Percentiles rank a stretch among this genome's conserved stretches.
These are phyloP conservation scores for Epichloe baconii DNA, from an alignment of 2,329 filamentous ascomycete genomes.

Conservation along the genomic window DNA sequence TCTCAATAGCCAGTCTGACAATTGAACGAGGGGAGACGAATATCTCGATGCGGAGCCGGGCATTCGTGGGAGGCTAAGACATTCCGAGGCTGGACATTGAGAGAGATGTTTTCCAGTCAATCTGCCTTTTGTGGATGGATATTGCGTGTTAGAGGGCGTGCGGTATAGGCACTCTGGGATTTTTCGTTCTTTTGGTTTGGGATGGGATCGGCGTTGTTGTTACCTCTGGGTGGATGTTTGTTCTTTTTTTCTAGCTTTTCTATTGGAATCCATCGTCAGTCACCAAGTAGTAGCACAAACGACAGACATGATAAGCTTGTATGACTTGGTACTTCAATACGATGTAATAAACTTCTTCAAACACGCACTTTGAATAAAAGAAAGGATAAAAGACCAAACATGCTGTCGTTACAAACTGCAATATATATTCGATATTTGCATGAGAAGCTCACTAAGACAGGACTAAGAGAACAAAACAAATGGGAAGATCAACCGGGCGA, in stretches of 20 bases:
- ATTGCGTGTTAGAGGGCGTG: no score
- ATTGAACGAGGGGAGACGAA: conserved; percentile 39
- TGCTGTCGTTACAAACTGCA: not conserved
- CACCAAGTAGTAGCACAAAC: not conserved
- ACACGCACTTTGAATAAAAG: no score
- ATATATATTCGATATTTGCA: conserved; percentile 45
- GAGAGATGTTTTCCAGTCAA: not conserved
- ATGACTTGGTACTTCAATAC: no score
- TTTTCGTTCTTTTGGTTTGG: not conserved
- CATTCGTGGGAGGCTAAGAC: not conserved
- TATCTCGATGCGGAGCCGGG: not conserved
- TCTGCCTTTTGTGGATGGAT: not conserved
- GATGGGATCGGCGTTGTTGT: not conserved
- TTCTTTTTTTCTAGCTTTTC: not conserved
- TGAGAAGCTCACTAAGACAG: conserved; percentile 49
- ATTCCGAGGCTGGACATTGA: not conserved
- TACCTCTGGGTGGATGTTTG: not conserved
- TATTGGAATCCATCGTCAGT: not conserved
- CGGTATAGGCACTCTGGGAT: no score
- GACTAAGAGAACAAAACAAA: conserved; percentile 32
- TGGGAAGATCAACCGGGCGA: conserved; percentile 20
- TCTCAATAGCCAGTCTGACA: conserved; percentile 89
- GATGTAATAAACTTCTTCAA: no score
- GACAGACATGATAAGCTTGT: not conserved
- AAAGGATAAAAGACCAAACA: not conserved